Evolutionary conservation across 371 early-diverging fungal species (phyloP).

Genomic region (Lichtheimia hyalospora): DNA sequence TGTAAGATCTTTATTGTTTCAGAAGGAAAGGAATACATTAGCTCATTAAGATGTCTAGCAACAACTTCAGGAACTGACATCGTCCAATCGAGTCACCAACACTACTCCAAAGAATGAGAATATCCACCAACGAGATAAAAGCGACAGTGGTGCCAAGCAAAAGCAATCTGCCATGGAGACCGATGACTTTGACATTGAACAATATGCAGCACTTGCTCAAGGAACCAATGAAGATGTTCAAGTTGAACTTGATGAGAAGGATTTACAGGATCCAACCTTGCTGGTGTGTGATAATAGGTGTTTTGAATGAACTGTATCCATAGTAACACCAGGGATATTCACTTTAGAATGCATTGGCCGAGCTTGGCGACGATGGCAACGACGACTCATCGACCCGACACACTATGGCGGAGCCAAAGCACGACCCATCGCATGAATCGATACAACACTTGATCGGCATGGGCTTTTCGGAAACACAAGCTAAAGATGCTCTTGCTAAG

Average conservation of each 20-base stretch:
- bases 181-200: constrained; percentile 36
- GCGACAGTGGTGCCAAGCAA: constrained; percentile 1
- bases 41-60: constrained; percentile 18
- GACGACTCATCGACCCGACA: not conserved
- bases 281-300: constrained; percentile 24
- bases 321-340: not conserved
- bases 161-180: not conserved
- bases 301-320: not conserved
- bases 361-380: not conserved
- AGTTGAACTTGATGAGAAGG: constrained; percentile 39
- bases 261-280: constrained; percentile 40
- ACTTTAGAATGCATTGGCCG: not conserved
- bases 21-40: not conserved
- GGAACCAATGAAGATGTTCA: constrained; percentile 36
- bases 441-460: constrained; percentile 23
- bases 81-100: constrained; percentile 7
- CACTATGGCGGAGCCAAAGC: no score
- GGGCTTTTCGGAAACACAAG: constrained; percentile 34
- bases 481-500: constrained; percentile 21
- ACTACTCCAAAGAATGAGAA: not conserved
- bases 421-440: not conserved
- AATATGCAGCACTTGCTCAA: constrained; percentile 37
- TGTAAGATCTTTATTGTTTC: constrained; percentile 21
- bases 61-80: constrained; percentile 37
- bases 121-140: not conserved